Evolutionary conservation across 73 alveolate species (phyloP).

Genomic region (Paramecium octaurelia): DNA sequence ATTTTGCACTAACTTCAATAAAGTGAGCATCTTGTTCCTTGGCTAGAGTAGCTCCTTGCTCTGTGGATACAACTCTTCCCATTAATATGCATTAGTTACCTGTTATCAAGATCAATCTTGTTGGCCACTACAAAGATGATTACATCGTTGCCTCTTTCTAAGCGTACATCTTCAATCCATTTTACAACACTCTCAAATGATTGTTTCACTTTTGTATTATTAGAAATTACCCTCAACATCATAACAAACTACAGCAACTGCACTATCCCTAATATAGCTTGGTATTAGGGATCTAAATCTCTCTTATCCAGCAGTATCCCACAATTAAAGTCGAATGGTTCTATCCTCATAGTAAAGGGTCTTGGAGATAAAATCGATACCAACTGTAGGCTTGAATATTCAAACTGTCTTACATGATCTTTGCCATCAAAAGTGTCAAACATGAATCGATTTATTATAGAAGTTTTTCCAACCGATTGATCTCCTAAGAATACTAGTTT

Average conservation of each 20-base stretch:
- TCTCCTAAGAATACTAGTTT: constrained; percentile 83
- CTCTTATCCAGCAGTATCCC: constrained; percentile 87
- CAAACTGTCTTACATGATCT: constrained; percentile 63
- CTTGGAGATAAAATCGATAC: constrained; percentile 98
- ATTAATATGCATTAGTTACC: constrained; percentile 50
- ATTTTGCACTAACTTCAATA: constrained; percentile 83
- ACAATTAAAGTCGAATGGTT: constrained; percentile 74
- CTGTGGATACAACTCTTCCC: constrained; percentile 61
- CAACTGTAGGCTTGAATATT: constrained; percentile 91
- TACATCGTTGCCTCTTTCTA: constrained; percentile 84
- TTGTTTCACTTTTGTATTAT: not conserved
- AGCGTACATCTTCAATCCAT: constrained; percentile 89
- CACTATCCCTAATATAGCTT: constrained; percentile 76
- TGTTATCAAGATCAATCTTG: constrained; percentile 79
- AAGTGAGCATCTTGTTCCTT: constrained; percentile 80
- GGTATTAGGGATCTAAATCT: constrained; percentile 79
- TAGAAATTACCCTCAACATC: constrained; percentile 70
- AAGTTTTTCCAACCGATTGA: constrained; percentile 83
- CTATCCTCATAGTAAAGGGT: constrained; percentile 94
- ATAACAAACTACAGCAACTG: constrained; percentile 82
- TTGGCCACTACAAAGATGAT: constrained; percentile 83
- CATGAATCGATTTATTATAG: constrained; percentile 77
- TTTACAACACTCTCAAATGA: constrained; percentile 72
- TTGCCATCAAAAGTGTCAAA: constrained; percentile 81
- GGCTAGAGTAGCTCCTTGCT: constrained; percentile 76